These are phyloP conservation scores for Trichoderma orchidacearum DNA, from an alignment of 495 filamentous ascomycete species.

Conservation along the genomic window DNA sequence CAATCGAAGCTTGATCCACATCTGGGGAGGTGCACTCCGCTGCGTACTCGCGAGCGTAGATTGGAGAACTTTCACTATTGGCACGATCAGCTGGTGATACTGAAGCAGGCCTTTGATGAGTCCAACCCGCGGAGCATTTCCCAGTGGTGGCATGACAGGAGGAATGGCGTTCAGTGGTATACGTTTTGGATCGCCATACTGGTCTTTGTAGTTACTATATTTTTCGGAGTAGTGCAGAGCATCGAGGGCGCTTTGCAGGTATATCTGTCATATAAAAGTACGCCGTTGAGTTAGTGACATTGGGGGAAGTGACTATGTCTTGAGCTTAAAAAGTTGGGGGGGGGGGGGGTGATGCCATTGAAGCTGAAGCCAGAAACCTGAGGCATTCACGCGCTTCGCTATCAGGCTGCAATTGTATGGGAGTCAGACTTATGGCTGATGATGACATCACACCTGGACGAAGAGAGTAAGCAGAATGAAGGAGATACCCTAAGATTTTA, in stretches of 20 bases:
- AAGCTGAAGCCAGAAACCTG: no score
- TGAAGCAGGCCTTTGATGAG: slow-evolving; percentile 40
- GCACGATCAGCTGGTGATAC: slow-evolving; percentile 34
- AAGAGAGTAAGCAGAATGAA: no score
- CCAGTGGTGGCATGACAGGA: slow-evolving; percentile 39
- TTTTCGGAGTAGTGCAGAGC: slow-evolving; percentile 38
- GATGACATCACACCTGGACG: no score
- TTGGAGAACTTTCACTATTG: slow-evolving; percentile 35
- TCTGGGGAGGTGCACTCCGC: neutral
- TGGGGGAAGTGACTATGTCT: neutral
- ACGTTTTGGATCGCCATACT: slow-evolving; percentile 40
- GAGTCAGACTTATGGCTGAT: no score
- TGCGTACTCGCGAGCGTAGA: slow-evolving; percentile 14
- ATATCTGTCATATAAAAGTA: slow-evolving; percentile 7
- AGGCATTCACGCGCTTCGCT: no score
- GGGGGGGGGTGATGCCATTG: no score
- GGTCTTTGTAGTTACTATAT: slow-evolving; percentile 29
- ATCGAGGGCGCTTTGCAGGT: slow-evolving; percentile 33
- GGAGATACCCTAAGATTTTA: no score
- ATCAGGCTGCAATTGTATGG: no score
- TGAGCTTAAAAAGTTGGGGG: no score
- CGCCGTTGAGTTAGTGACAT: neutral
- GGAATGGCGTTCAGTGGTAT: slow-evolving; percentile 38
- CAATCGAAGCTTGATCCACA: neutral
- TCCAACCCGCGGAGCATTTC: slow-evolving; percentile 25